These are phyloP conservation scores for Hortaea werneckii DNA, from an alignment of 2,329 filamentous ascomycete genomes.

Conservation along the genomic window DNA sequence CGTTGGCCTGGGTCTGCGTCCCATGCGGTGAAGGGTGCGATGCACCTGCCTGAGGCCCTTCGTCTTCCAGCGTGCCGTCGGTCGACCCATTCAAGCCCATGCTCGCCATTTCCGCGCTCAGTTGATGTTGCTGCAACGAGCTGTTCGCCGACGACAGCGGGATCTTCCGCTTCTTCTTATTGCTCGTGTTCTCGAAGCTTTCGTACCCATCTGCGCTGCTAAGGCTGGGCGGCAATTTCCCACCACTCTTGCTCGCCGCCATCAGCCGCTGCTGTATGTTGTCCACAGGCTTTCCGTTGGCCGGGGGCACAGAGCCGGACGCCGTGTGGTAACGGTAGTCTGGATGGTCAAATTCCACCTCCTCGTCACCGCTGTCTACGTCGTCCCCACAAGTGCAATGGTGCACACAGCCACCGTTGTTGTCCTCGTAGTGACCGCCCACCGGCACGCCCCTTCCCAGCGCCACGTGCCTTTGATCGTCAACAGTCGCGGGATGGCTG, in stretches of 20 bases:
- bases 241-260: constrained; percentile 23
- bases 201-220: constrained; percentile 75
- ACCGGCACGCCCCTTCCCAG: background rate
- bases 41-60: constrained; percentile 16
- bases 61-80: constrained; percentile 26
- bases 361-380: constrained; percentile 52
- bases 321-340: constrained; percentile 25
- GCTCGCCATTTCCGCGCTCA: constrained; percentile 55
- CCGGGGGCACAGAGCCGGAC: background rate
- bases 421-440: background rate
- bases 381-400: constrained; percentile 37
- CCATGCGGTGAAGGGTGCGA: constrained; percentile 31
- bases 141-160: background rate
- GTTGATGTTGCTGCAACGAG: constrained; percentile 46
- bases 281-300: constrained; percentile 22
- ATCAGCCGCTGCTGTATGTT: constrained; percentile 25
- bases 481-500: constrained; percentile 5
- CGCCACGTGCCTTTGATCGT: background rate
- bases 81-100: constrained; percentile 46
- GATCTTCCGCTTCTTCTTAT: constrained; percentile 19
- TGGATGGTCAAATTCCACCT: constrained; percentile 31
- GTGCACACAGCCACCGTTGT: constrained; percentile 29
- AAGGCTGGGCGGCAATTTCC: constrained; percentile 17
- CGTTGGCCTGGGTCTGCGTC: background rate
- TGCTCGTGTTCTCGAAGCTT: constrained; percentile 57